A percentile compares a stretch with the other conserved stretches of the same genome.
Conservation (phyloP, 768 basidiomycete species). For the Mycena belliarum region DNA sequence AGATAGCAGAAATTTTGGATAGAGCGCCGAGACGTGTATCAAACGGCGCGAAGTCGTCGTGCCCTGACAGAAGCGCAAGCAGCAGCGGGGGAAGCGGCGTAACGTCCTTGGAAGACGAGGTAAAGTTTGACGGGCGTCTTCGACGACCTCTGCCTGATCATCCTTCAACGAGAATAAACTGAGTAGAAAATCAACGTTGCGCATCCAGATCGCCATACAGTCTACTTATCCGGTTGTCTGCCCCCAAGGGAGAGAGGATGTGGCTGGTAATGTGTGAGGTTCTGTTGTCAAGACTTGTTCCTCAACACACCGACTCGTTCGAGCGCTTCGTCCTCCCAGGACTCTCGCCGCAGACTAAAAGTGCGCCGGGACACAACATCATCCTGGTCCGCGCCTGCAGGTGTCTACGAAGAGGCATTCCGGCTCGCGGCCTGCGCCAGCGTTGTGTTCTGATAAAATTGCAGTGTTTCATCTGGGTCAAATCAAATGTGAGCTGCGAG, state of each 20-base stretch:
- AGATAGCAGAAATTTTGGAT: too few species aligned
- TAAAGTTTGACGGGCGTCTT: conserved; percentile 78
- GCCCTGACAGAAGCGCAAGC: conserved; percentile 56
- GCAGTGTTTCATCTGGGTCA: conserved; percentile 73
- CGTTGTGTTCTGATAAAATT: conserved; percentile 65
- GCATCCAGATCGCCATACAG: conserved; percentile 81
- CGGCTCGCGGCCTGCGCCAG: conserved; percentile 48
- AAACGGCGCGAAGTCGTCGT: too few species aligned
- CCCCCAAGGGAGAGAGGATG: conserved; percentile 56
- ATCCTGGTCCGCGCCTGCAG: conserved; percentile 41
- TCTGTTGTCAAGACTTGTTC: too few species aligned
- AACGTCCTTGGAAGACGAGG: conserved; percentile 46
- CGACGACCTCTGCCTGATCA: conserved; percentile 84
- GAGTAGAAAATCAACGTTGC: conserved; percentile 57
- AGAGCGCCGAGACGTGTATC: too few species aligned
- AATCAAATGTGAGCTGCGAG: too few species aligned
- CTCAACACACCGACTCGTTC: conserved; percentile 47
- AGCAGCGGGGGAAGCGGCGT: conserved; percentile 64
- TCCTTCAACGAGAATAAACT: conserved; percentile 7
- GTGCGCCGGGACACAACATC: too few species aligned
- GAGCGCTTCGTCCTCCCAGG: conserved; percentile 52
- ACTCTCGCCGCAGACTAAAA: conserved; percentile 35
- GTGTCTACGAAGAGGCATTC: conserved; percentile 44
- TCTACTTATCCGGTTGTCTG: conserved; percentile 59
- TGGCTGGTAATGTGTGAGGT: too few species aligned